Conservation (phyloP, 495 filamentous ascomycete genomes). For the Penicillium canariense region DNA sequence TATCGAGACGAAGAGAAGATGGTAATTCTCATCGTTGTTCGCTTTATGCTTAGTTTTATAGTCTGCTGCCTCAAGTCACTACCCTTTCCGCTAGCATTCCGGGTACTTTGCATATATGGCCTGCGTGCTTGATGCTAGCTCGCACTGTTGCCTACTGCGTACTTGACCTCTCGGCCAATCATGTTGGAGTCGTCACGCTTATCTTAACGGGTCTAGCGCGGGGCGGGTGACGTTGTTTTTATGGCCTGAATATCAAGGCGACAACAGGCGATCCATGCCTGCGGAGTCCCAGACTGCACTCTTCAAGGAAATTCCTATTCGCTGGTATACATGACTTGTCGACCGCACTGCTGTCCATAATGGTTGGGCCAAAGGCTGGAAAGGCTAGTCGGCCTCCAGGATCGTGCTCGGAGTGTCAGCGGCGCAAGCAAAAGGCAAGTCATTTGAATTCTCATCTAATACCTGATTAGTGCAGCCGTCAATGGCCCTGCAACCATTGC, state of each 20-base stretch:
- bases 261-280: not conserved
- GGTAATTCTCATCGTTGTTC: too few species aligned
- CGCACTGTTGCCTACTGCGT: not conserved
- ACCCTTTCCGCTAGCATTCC: too few species aligned
- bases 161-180: not conserved
- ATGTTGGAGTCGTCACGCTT: not conserved
- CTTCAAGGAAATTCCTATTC: not conserved
- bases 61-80: too few species aligned
- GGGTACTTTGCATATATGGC: too few species aligned
- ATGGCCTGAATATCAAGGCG: slow-evolving; percentile 1
- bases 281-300: not conserved
- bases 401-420: slow-evolving; percentile 36
- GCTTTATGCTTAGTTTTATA: too few species aligned
- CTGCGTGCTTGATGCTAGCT: too few species aligned
- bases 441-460: not conserved
- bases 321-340: not conserved
- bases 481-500: slow-evolving; percentile 39
- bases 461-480: slow-evolving; percentile 28
- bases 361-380: slow-evolving; percentile 14
- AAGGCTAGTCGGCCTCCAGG: slow-evolving; percentile 18
- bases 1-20: too few species aligned
- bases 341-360: not conserved
- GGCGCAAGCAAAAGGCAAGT: slow-evolving; percentile 39
- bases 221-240: not conserved
- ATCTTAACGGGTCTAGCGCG: not conserved